These are phyloP conservation scores for Primulina tabacum DNA, from an alignment of 257 asterid species.

Conservation along the genomic window DNA sequence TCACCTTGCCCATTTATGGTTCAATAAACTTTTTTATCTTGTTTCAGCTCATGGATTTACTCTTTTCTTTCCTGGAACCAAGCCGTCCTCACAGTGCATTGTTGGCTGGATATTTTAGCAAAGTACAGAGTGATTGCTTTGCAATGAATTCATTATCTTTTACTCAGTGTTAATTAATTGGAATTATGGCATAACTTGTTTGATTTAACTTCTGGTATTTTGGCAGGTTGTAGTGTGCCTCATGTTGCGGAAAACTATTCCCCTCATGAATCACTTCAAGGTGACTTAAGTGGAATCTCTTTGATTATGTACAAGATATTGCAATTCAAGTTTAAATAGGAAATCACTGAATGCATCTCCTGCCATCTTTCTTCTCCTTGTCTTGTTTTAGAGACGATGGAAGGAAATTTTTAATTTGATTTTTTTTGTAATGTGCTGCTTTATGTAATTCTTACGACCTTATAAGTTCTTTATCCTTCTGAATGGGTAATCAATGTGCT, in stretches of 20 bases:
- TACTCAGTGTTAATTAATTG: not conserved
- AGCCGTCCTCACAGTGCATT: constrained; percentile 78
- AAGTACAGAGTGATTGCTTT: constrained; percentile 47
- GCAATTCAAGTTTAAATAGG: constrained; percentile 1
- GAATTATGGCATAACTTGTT: constrained; percentile 1
- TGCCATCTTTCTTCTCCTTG: not conserved
- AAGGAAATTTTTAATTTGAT: constrained; percentile 10
- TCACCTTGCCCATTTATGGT: constrained; percentile 16
- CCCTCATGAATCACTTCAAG: constrained; percentile 90
- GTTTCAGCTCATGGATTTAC: constrained; percentile 88
- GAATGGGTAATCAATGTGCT: not conserved
- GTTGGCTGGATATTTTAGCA: constrained; percentile 96
- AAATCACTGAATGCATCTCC: constrained; percentile 9
- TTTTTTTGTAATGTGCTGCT: not conserved
- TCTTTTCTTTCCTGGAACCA: constrained; percentile 94
- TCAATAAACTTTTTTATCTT: constrained; percentile 23
- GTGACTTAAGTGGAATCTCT: constrained; percentile 34
- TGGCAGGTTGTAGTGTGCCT: constrained; percentile 90
- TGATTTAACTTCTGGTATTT: constrained; percentile 30
- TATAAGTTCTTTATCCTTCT: constrained; percentile 7
- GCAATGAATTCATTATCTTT: constrained; percentile 11
- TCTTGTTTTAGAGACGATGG: constrained; percentile 13
- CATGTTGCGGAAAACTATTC: constrained; percentile 80
- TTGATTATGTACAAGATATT: constrained; percentile 5
- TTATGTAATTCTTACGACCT: not conserved